These are phyloP conservation scores for Apiospora rasikravindrae DNA, from an alignment of 2,329 filamentous ascomycete genomes.

Conservation along the genomic window DNA sequence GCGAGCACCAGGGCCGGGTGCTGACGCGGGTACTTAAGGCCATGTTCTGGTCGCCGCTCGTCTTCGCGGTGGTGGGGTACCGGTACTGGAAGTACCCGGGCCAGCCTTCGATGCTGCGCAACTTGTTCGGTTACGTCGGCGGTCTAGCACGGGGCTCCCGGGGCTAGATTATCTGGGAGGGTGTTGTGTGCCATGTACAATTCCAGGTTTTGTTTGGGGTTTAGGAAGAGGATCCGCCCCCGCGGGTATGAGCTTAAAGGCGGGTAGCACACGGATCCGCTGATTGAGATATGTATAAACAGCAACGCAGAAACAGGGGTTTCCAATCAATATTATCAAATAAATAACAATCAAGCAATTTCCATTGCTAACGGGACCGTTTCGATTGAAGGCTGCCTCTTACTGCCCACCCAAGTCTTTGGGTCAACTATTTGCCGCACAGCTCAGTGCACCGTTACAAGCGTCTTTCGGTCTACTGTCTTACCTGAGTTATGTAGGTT, in stretches of 20 bases:
- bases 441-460: neutral
- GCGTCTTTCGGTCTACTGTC: neutral
- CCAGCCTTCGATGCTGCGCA: neutral
- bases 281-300: neutral
- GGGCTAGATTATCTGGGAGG: neutral
- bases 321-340: neutral
- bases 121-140: neutral
- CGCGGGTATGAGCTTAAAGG: neutral
- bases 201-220: neutral
- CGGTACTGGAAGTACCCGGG: conserved; percentile 7
- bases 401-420: neutral
- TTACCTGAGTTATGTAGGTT: neutral
- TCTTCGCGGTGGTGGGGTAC: neutral
- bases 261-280: neutral
- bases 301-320: neutral
- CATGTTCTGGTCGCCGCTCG: conserved; percentile 12
- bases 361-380: neutral
- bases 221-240: neutral
- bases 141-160: neutral
- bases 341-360: neutral
- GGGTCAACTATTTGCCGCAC: neutral
- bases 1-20: conserved; percentile 70
- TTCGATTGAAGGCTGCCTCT: neutral
- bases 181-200: neutral
- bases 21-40: conserved; percentile 53